A percentile compares a stretch with the other conserved stretches of the same genome.
Conservation (phyloP, 768 basidiomycete genomes). For the Pleurotus sapidus region DNA sequence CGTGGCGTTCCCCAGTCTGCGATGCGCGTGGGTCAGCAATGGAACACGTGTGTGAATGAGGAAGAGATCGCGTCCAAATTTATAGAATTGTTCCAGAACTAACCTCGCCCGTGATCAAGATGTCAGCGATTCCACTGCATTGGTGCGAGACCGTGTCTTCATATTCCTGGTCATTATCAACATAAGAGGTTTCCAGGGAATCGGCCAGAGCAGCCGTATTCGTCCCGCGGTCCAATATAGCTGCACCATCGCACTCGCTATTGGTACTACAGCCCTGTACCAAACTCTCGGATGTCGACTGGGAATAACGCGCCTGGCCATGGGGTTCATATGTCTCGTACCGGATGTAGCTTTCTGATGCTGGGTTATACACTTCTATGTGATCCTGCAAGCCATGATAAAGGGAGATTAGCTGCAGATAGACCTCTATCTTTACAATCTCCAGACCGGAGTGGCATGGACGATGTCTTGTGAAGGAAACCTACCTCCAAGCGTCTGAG, state of each 20-base stretch:
- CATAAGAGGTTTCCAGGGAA: conserved; percentile 10
- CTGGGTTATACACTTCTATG: conserved; percentile 38
- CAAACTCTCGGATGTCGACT: conserved; percentile 28
- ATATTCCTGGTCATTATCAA: conserved; percentile 37
- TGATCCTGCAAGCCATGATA: conserved; percentile 28
- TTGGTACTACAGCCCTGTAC: conserved; percentile 26
- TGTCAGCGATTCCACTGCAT: conserved; percentile 43
- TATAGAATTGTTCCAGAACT: conserved; percentile 11
- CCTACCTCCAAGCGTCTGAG: conserved; percentile 32
- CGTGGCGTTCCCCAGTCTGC: conserved; percentile 41
- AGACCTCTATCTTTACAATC: background rate
- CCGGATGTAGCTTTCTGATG: conserved; percentile 31
- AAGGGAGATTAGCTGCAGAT: background rate
- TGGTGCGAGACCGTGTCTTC: conserved; percentile 33
- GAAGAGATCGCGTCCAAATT: background rate
- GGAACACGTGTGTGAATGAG: background rate
- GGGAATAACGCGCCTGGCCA: conserved; percentile 33
- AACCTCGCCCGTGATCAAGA: conserved; percentile 51
- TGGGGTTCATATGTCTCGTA: conserved; percentile 45
- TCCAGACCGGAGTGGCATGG: background rate
- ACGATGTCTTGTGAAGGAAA: background rate
- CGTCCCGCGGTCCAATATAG: conserved; percentile 20
- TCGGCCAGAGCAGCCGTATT: conserved; percentile 5
- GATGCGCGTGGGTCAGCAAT: background rate
- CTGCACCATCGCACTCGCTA: conserved; percentile 27